These are phyloP conservation scores for Echites panduratus DNA, from an alignment of 257 asterid species.

Conservation along the genomic window DNA sequence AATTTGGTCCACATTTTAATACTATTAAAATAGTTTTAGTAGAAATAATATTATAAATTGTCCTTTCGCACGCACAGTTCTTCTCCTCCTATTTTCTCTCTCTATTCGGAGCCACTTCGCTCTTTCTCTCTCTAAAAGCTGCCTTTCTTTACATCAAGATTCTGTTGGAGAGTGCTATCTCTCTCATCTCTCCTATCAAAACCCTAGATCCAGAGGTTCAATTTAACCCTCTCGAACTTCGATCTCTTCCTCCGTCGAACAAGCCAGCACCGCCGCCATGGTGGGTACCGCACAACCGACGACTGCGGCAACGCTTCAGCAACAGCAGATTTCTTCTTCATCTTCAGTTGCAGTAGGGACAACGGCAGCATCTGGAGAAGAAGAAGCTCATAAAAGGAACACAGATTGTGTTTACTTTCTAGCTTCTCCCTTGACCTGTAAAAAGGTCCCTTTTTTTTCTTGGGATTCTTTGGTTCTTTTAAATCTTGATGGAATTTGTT, in stretches of 20 bases:
- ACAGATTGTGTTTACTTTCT: conserved; percentile 72
- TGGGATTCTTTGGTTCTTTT: background rate
- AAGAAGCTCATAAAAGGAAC: conserved; percentile 47
- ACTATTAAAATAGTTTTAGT: too few relatives aligned
- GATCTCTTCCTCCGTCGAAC: background rate
- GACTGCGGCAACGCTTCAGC: conserved; percentile 5
- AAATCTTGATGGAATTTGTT: background rate
- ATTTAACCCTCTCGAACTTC: background rate
- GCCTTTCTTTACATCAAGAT: background rate
- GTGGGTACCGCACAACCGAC: conserved; percentile 20
- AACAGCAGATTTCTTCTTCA: conserved; percentile 11
- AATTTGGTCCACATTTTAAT: too few relatives aligned
- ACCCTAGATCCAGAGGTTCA: conserved; percentile 23
- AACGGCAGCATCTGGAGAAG: conserved; percentile 32
- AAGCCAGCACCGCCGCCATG: conserved; percentile 14
- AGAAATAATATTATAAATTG: background rate
- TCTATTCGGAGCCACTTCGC: background rate
- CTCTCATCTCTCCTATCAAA: conserved; percentile 6
- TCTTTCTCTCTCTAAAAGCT: conserved; percentile 1
- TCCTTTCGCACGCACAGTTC: background rate
- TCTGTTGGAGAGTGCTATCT: background rate
- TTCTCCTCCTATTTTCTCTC: background rate
- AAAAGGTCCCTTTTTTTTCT: conserved; percentile 31
- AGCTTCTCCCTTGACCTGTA: conserved; percentile 65
- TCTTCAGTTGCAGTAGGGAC: background rate